phyloP scores from a whole-genome alignment of 192 early-diverging fungal species.

The Geosiphon pyriformis region DNA sequence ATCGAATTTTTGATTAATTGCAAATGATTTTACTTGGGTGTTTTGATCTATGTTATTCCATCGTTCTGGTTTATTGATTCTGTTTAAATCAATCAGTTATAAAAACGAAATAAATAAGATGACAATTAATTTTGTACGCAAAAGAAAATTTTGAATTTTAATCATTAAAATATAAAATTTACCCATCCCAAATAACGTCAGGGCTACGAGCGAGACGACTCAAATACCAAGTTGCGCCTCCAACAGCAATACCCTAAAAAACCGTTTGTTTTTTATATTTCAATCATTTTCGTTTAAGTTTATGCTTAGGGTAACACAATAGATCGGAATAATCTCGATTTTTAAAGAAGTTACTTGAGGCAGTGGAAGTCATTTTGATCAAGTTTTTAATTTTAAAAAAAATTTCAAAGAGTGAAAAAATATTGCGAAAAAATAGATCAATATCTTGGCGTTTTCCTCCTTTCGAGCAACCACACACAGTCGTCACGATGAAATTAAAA shows the following conservation, averaged over 20 bases:
- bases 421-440: no score
- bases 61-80: conserved; percentile 43
- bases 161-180: conserved; percentile 21
- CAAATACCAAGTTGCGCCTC: conserved; percentile 45
- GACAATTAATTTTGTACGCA: no score
- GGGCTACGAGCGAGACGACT: conserved; percentile 53
- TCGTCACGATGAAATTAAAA: no score
- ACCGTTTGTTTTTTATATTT: no score
- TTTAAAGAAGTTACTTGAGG: conserved; percentile 32
- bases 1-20: conserved; percentile 52
- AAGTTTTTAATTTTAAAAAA: no score
- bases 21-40: conserved; percentile 53
- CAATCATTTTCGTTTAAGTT: no score
- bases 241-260: conserved; percentile 27
- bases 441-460: no score
- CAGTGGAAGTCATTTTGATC: conserved; percentile 43
- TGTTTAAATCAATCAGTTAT: no score
- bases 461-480: no score
- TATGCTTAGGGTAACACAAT: conserved; percentile 32
- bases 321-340: conserved; percentile 59
- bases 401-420: no score
- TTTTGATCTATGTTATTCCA: conserved; percentile 57
- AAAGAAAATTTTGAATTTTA: no score
- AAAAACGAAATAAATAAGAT: no score
- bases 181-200: conserved; percentile 57